Evolutionary conservation across 805 yeast genomes (phyloP).

Genomic region (Lachancea cidri): DNA sequence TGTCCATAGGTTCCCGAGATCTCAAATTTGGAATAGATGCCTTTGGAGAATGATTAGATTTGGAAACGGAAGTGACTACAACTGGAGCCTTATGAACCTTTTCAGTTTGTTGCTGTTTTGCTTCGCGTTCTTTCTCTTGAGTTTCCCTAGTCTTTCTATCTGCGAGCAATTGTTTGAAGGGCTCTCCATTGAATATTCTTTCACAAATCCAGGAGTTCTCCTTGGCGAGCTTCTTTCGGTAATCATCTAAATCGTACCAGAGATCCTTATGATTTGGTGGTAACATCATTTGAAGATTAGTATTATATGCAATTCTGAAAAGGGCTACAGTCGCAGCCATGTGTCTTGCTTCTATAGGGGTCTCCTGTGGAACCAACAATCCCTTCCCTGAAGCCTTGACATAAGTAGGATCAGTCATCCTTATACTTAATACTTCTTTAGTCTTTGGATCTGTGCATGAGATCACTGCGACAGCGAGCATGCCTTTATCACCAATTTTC

Average conservation of each 20-base stretch:
- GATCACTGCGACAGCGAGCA: slow-evolving; percentile 58
- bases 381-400: slow-evolving; percentile 41
- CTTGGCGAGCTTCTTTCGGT: slow-evolving; percentile 46
- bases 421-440: slow-evolving; percentile 54
- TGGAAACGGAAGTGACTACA: slow-evolving; percentile 33
- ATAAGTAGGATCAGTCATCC: slow-evolving; percentile 44
- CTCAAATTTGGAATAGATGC: slow-evolving; percentile 10
- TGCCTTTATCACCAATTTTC: slow-evolving; percentile 46
- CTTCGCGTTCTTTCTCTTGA: slow-evolving; percentile 43
- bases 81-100: slow-evolving; percentile 47
- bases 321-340: slow-evolving; percentile 85
- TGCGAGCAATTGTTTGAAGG: slow-evolving; percentile 66
- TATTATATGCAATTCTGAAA: slow-evolving; percentile 71
- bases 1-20: slow-evolving; percentile 9
- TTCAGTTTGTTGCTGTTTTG: slow-evolving; percentile 43
- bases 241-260: slow-evolving; percentile 69
- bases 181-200: slow-evolving; percentile 60
- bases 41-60: slow-evolving; percentile 8
- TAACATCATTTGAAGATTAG: slow-evolving; percentile 79
- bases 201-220: slow-evolving; percentile 45
- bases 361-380: slow-evolving; percentile 58
- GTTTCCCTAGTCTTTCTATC: slow-evolving; percentile 42
- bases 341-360: slow-evolving; percentile 86
- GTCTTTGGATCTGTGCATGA: slow-evolving; percentile 80
- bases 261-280: slow-evolving; percentile 76